Percentiles rank a stretch among this genome's conserved stretches.
Conservation (phyloP, 371 early-diverging fungal genomes). For the Mortierella sp. region DNA sequence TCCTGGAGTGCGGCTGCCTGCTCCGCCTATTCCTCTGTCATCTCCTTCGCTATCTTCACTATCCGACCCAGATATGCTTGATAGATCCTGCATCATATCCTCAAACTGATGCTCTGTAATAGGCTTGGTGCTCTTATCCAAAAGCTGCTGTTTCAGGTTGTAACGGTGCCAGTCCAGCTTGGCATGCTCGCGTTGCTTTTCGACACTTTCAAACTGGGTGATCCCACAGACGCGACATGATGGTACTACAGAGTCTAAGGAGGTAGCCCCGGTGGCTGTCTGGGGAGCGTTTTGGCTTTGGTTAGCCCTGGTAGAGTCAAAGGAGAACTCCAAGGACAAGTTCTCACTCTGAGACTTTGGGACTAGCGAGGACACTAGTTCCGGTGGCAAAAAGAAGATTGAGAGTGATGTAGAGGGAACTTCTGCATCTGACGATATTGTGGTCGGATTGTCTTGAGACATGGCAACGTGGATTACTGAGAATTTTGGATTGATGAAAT, state of each 20-base stretch:
- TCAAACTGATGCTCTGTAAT: constrained; percentile 86
- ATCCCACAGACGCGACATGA: constrained; percentile 88
- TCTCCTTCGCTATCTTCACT: constrained; percentile 33
- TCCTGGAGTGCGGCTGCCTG: background rate
- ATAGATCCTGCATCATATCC: constrained; percentile 73
- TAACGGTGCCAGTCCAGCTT: constrained; percentile 96
- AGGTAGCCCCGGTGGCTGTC: constrained; percentile 16
- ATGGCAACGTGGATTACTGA: background rate
- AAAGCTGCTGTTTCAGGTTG: constrained; percentile 93
- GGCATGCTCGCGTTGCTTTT: constrained; percentile 89
- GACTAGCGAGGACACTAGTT: constrained; percentile 26
- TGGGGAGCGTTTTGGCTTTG: background rate
- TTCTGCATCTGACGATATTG: background rate
- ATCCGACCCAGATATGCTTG: constrained; percentile 65
- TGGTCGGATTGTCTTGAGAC: background rate
- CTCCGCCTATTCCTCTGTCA: constrained; percentile 30
- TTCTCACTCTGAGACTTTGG: constrained; percentile 23
- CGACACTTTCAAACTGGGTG: constrained; percentile 74
- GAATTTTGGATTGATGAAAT: too few species aligned
- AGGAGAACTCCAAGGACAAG: background rate
- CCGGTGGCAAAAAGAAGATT: constrained; percentile 42
- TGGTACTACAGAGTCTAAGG: constrained; percentile 41
- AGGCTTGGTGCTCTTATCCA: constrained; percentile 73
- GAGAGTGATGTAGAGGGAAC: constrained; percentile 23
- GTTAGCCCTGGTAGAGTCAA: background rate